Evolutionary conservation across 1,284 basidiomycete species (phyloP).

Genomic region (Ceratobasidium sp.): DNA sequence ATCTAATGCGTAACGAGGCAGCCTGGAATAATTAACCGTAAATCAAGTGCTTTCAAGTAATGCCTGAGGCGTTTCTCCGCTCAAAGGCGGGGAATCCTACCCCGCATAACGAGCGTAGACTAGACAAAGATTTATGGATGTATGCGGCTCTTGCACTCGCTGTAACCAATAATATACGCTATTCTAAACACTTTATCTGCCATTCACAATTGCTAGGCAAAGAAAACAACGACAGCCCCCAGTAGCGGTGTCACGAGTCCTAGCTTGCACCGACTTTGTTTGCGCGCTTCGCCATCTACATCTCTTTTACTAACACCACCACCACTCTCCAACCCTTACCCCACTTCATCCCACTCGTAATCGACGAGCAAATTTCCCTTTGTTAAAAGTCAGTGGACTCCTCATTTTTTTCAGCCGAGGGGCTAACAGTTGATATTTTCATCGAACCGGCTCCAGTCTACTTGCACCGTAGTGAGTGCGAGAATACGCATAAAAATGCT

Average conservation of each 20-base stretch:
- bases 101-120: background rate
- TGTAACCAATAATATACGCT: background rate
- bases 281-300: slow-evolving; percentile 36
- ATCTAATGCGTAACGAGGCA: background rate
- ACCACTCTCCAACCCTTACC: slow-evolving; percentile 21
- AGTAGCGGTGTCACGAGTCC: slow-evolving; percentile 34
- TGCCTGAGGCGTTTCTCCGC: background rate
- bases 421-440: slow-evolving; percentile 21
- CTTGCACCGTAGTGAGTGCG: slow-evolving; percentile 3
- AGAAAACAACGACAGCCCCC: slow-evolving; percentile 11
- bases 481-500: slow-evolving; percentile 6
- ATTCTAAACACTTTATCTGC: background rate
- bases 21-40: slow-evolving; percentile 1
- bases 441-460: slow-evolving; percentile 14
- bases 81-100: background rate
- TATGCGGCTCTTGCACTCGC: background rate
- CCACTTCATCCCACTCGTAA: slow-evolving; percentile 23
- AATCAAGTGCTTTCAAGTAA: background rate
- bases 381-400: slow-evolving; percentile 1
- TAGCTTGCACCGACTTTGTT: slow-evolving; percentile 32
- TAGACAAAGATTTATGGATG: background rate
- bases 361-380: slow-evolving; percentile 12
- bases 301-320: slow-evolving; percentile 26
- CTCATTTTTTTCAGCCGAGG: background rate
- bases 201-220: background rate